These are phyloP conservation scores for Corylus heterophylla DNA, from an alignment of 306 rosid genomes.

Conservation along the genomic window DNA sequence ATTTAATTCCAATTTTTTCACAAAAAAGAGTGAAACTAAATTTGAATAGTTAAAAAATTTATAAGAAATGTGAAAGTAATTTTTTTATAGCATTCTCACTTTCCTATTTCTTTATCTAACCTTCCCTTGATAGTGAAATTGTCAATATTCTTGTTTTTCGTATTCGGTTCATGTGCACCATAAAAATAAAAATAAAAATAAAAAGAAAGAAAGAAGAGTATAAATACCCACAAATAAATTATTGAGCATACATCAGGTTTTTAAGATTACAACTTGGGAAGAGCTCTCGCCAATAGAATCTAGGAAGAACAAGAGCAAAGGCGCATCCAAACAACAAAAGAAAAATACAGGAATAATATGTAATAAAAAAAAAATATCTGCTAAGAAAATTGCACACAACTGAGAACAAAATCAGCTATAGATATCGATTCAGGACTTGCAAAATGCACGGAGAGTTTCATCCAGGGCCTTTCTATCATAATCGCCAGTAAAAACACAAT, in stretches of 20 bases:
- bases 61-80: too few relatives aligned
- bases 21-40: too few relatives aligned
- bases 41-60: too few relatives aligned
- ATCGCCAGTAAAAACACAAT: slow-evolving; percentile 84
- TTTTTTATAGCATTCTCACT: too few relatives aligned
- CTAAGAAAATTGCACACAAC: slow-evolving; percentile 22
- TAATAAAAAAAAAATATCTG: slow-evolving; percentile 21
- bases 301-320: not conserved
- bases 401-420: slow-evolving; percentile 2
- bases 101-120: too few relatives aligned
- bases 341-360: slow-evolving; percentile 26
- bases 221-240: slow-evolving; percentile 10
- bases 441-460: slow-evolving; percentile 71
- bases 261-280: slow-evolving; percentile 36
- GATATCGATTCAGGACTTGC: slow-evolving; percentile 53
- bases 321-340: slow-evolving; percentile 1
- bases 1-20: too few relatives aligned
- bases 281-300: slow-evolving; percentile 21
- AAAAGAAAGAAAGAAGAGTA: not conserved
- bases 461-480: slow-evolving; percentile 88
- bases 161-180: too few relatives aligned
- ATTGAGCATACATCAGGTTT: slow-evolving; percentile 37
- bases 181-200: too few relatives aligned
- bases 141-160: too few relatives aligned
- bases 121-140: too few relatives aligned